Evolutionary conservation across 257 asterid species (phyloP).

Genomic region (Verbena officinalis): DNA sequence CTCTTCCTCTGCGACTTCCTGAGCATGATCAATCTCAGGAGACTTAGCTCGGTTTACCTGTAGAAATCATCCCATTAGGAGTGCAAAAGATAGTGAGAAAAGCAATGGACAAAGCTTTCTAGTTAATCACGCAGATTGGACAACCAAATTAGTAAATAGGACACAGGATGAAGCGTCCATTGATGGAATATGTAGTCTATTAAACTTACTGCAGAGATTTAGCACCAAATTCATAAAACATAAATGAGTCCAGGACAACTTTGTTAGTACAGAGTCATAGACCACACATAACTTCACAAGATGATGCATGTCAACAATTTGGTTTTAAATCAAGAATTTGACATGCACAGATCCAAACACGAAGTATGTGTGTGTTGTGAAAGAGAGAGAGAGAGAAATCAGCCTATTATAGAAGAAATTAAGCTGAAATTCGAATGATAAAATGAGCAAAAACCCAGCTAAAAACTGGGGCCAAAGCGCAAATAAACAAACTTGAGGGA

Average conservation of each 20-base stretch:
- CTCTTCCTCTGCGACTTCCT: conserved; percentile 39
- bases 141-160: conserved; percentile 3
- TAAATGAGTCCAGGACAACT: neutral
- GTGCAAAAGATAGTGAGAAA: neutral
- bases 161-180: neutral
- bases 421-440: no score
- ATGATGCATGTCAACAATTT: neutral
- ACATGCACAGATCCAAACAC: no score
- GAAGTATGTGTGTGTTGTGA: no score
- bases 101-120: no score
- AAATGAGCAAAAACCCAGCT: no score
- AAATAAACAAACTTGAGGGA: no score
- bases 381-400: no score
- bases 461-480: no score
- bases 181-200: no score
- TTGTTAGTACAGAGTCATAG: neutral
- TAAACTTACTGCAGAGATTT: neutral
- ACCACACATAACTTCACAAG: conserved; percentile 2
- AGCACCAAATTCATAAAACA: neutral
- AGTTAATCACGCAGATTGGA: no score
- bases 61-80: conserved; percentile 22
- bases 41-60: conserved; percentile 76
- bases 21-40: conserved; percentile 38
- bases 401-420: no score
- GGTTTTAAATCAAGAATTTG: neutral